A percentile compares a stretch with the other conserved stretches of the same genome.
phyloP scores from a whole-genome alignment of 768 basidiomycete species.

The Lentinula lateritia region DNA sequence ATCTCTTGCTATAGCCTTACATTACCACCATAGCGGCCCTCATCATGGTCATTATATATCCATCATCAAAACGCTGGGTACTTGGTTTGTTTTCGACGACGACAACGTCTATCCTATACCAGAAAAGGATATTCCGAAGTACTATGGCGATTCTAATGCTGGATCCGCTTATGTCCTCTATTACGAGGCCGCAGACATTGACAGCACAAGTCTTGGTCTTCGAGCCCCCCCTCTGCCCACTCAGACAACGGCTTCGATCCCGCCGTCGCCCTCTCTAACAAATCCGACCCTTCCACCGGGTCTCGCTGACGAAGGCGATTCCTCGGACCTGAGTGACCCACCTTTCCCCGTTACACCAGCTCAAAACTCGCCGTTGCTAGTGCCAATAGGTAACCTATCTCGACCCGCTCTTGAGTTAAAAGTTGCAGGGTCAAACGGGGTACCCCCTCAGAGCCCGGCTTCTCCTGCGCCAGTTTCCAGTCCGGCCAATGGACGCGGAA shows the following conservation, averaged over 20 bases:
- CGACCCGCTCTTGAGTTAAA: constrained; percentile 6
- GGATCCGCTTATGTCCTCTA: constrained; percentile 96
- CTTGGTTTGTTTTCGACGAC: constrained; percentile 95
- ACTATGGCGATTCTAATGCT: constrained; percentile 86
- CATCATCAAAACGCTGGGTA: constrained; percentile 75
- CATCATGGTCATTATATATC: constrained; percentile 98
- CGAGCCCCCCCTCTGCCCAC: constrained; percentile 25
- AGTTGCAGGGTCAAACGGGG: constrained; percentile 2
- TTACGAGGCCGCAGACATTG: constrained; percentile 91
- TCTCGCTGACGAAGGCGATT: constrained; percentile 14
- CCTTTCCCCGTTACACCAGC: constrained; percentile 14
- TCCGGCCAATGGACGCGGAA: neutral
- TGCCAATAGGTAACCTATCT: constrained; percentile 10
- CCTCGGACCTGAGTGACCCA: constrained; percentile 16
- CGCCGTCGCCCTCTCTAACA: neutral
- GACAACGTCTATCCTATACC: constrained; percentile 85
- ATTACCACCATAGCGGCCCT: constrained; percentile 62
- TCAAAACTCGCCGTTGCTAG: constrained; percentile 10
- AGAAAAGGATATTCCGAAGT: constrained; percentile 86
- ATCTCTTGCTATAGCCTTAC: constrained; percentile 10
- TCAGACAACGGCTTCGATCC: constrained; percentile 9
- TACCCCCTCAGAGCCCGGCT: constrained; percentile 2
- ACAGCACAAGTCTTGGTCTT: constrained; percentile 67
- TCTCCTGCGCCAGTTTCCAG: neutral
- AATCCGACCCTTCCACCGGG: constrained; percentile 15